These are phyloP conservation scores for Clarkia xantiana DNA, from an alignment of 345 rosid species.

Conservation along the genomic window DNA sequence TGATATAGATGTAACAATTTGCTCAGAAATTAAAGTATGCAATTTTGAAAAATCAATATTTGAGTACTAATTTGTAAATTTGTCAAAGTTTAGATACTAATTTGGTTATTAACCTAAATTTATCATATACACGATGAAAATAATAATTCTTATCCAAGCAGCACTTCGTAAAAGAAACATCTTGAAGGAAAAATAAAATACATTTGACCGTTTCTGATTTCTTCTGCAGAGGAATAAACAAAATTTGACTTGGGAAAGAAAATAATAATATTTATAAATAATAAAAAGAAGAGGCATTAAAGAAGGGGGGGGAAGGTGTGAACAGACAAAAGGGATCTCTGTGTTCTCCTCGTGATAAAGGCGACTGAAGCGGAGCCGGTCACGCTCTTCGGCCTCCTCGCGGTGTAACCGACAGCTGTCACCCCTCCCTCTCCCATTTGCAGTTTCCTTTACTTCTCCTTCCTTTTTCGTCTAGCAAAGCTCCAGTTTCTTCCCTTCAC, in stretches of 20 bases:
- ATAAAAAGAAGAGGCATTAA: background rate
- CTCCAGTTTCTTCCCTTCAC: too few relatives aligned
- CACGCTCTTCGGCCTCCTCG: constrained; percentile 8
- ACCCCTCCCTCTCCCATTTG: constrained; percentile 4
- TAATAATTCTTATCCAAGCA: too few relatives aligned
- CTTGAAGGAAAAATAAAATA: constrained; percentile 7
- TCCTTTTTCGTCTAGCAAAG: too few relatives aligned
- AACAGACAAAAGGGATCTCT: constrained; percentile 8
- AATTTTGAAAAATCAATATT: too few relatives aligned
- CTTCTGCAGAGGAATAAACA: background rate
- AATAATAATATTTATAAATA: background rate
- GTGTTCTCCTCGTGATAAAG: constrained; percentile 15
- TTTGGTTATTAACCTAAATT: too few relatives aligned
- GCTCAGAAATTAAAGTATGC: too few relatives aligned
- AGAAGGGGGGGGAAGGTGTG: constrained; percentile 1
- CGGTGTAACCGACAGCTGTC: constrained; percentile 14
- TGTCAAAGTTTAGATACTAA: too few relatives aligned
- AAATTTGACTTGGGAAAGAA: constrained; percentile 13
- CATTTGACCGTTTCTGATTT: constrained; percentile 18
- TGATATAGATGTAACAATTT: too few relatives aligned
- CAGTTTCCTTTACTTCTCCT: background rate
- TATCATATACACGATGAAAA: too few relatives aligned
- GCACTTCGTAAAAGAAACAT: background rate
- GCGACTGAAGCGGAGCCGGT: constrained; percentile 8
- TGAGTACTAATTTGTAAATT: too few relatives aligned